Conservation (phyloP, 345 rosid genomes). For the Pelargonium nanum region DNA sequence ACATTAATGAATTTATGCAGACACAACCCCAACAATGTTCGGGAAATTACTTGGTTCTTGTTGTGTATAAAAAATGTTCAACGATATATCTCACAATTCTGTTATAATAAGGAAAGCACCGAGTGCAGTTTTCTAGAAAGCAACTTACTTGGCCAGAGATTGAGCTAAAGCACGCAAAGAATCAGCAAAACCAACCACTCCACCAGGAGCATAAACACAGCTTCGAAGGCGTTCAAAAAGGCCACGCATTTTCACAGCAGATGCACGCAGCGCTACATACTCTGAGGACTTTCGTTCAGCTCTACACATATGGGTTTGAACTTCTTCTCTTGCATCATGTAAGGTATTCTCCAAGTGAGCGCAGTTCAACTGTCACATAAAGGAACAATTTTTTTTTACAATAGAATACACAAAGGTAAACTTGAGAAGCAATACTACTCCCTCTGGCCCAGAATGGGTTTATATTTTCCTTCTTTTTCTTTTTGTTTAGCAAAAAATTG, state of each 20-base stretch:
- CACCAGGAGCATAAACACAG: constrained; percentile 54
- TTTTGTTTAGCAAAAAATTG: too few species aligned
- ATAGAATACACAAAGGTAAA: too few species aligned
- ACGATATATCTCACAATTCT: too few species aligned
- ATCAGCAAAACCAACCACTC: constrained; percentile 67
- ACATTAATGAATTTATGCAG: too few species aligned
- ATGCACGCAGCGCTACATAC: constrained; percentile 67
- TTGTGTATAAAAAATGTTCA: too few species aligned
- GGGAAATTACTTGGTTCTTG: too few species aligned
- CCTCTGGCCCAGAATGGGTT: too few species aligned
- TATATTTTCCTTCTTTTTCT: too few species aligned
- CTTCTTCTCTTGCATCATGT: constrained; percentile 99
- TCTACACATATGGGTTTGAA: constrained; percentile 89
- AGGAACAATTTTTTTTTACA: too few species aligned
- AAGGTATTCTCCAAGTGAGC: constrained; percentile 95
- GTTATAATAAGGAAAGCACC: too few species aligned
- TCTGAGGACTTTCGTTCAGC: constrained; percentile 87
- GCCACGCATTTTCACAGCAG: constrained; percentile 75
- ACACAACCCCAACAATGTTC: too few species aligned
- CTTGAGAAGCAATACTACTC: too few species aligned
- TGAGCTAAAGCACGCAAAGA: constrained; percentile 72
- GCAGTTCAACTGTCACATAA: constrained; percentile 70
- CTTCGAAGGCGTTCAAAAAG: constrained; percentile 70
- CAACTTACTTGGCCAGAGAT: constrained; percentile 77
- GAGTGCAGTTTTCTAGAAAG: neutral